These are phyloP conservation scores for Eremothecium gossypii DNA, from an alignment of 1,139 yeast genomes.

Conservation along the genomic window DNA sequence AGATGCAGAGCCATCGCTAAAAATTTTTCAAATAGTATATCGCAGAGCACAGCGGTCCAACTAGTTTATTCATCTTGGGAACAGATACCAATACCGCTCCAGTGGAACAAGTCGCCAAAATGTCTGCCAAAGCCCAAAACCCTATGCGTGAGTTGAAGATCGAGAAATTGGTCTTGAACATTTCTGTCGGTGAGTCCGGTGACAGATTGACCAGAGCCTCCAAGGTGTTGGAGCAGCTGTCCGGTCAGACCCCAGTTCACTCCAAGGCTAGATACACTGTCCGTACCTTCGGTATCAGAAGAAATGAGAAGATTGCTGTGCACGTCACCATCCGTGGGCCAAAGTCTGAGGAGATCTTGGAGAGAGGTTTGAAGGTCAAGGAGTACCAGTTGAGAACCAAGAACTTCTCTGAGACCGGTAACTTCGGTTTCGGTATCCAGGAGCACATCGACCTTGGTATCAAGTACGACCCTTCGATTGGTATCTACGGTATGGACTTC, in stretches of 20 bases:
- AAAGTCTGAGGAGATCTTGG: conserved; percentile 99
- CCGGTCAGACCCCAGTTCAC: conserved; percentile 99
- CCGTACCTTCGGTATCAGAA: conserved; percentile 99
- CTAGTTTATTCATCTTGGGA: too few species aligned
- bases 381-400: conserved; percentile 92
- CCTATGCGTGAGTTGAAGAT: conserved; percentile 98
- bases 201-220: conserved; percentile 99
- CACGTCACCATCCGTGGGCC: conserved; percentile 99
- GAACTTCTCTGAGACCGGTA: conserved; percentile 98
- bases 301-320: conserved; percentile 99
- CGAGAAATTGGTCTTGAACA: conserved; percentile 99
- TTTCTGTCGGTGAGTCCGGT: conserved; percentile 99
- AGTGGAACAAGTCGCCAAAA: conserved; percentile 15
- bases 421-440: conserved; percentile 99
- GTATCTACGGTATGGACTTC: conserved; percentile 99
- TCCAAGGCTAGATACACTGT: conserved; percentile 99
- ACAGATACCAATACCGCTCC: too few species aligned
- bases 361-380: conserved; percentile 99
- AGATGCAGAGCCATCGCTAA: too few species aligned
- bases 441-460: conserved; percentile 99
- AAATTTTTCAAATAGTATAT: too few species aligned
- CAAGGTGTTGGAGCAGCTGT: conserved; percentile 98
- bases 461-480: conserved; percentile 99
- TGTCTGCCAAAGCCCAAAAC: conserved; percentile 45
- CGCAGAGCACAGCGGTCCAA: too few species aligned